Percentiles rank a stretch among this genome's conserved stretches.
Evolutionary conservation across 495 filamentous ascomycete species (phyloP).

Genomic region (Bacidia gigantensis): DNA sequence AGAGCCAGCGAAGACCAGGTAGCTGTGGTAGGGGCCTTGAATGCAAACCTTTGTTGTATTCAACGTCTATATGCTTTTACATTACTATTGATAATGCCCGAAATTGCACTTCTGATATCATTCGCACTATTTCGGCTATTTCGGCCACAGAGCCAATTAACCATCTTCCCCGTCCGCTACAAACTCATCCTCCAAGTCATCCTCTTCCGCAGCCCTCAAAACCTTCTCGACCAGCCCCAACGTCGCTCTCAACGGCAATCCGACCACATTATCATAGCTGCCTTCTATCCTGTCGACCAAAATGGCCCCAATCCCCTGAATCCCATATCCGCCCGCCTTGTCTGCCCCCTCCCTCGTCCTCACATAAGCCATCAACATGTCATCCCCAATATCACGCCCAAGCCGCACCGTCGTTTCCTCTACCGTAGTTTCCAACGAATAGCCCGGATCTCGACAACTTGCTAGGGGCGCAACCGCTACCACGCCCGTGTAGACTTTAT

Average conservation of each 20-base stretch:
- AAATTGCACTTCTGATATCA: no score
- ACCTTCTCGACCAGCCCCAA: slow-evolving; percentile 78
- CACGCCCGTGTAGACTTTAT: slow-evolving; percentile 75
- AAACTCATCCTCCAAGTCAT: slow-evolving; percentile 24
- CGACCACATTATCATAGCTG: slow-evolving; percentile 86
- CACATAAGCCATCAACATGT: slow-evolving; percentile 77
- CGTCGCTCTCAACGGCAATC: slow-evolving; percentile 72
- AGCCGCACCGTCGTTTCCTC: slow-evolving; percentile 85
- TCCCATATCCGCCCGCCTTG: slow-evolving; percentile 91
- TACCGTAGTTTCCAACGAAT: slow-evolving; percentile 62
- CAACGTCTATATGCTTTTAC: no score
- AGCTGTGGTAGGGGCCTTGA: no score
- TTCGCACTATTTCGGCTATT: no score
- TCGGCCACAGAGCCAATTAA: no score
- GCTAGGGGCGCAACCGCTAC: slow-evolving; percentile 66
- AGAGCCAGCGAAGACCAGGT: no score
- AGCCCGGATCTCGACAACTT: slow-evolving; percentile 66
- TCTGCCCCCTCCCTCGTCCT: slow-evolving; percentile 82
- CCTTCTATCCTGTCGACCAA: slow-evolving; percentile 82
- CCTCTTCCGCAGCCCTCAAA: slow-evolving; percentile 41
- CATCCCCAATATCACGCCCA: slow-evolving; percentile 58
- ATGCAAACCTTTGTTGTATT: no score
- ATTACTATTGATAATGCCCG: no score
- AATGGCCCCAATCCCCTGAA: slow-evolving; percentile 78
- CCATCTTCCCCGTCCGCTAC: slow-evolving; percentile 14